These are phyloP conservation scores for Sarocladium brachiariae DNA, from an alignment of 2,329 filamentous ascomycete genomes.

Conservation along the genomic window DNA sequence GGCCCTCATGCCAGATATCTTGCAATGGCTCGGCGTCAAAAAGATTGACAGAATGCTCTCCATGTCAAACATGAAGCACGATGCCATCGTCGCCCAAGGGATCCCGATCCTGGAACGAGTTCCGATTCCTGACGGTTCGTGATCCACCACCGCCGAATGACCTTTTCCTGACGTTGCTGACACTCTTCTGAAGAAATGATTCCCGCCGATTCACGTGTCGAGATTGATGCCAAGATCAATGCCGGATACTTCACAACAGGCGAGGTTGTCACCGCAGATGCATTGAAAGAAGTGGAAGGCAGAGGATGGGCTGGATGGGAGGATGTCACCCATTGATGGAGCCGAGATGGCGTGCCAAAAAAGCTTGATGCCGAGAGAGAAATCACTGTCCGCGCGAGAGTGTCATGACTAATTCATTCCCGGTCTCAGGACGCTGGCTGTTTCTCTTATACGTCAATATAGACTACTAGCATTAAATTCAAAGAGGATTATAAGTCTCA, in stretches of 20 bases:
- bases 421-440: not conserved
- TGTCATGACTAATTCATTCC: not conserved
- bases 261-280: constrained; percentile 72
- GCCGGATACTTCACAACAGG: constrained; percentile 79
- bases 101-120: constrained; percentile 86
- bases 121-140: constrained; percentile 78
- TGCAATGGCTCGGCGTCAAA: constrained; percentile 96
- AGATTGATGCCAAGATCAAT: constrained; percentile 98
- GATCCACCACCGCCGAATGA: constrained; percentile 70
- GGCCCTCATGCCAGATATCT: constrained; percentile 93
- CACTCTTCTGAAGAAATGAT: constrained; percentile 88
- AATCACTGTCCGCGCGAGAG: not conserved
- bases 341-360: not conserved
- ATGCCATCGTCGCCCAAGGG: constrained; percentile 80
- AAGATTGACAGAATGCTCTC: constrained; percentile 97
- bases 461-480: not conserved
- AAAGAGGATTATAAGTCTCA: not conserved
- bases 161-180: constrained; percentile 90
- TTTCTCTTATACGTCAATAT: not conserved
- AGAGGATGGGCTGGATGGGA: constrained; percentile 62
- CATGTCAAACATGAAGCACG: constrained; percentile 70
- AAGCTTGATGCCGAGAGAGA: not conserved
- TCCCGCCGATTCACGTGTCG: constrained; percentile 89
- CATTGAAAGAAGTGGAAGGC: constrained; percentile 71
- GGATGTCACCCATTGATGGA: constrained; percentile 11